Evolutionary conservation across 2,329 filamentous ascomycete genomes (phyloP), one percentile per base, ranked within the genome.

Genomic region (Paraconiothyrium sp.): DNA sequence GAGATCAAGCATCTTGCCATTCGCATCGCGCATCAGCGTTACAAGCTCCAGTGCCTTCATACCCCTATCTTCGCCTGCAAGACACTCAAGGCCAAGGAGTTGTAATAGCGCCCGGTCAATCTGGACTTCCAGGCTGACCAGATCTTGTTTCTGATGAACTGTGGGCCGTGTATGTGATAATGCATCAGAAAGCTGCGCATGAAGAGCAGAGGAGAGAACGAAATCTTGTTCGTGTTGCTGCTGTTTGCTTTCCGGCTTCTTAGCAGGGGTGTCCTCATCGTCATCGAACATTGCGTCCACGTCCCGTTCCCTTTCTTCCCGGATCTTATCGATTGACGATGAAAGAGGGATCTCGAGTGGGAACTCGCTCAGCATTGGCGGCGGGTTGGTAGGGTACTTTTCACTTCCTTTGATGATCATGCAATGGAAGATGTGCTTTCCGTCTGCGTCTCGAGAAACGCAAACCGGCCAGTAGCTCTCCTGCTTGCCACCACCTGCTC

Each of bases 401-500:
- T 99, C 95, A 39, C 91, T 92, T 65, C 95, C 95, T 81, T 99
- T 99, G 74, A 99, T 89, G 71, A 99, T 98, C 80, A 99, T 97
- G 82, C 96, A 99, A 84, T 98, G 94, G 79, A 99, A 99, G 73
- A 91, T 94, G 72, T 91, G 86, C 73, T 94, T 89, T 6, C 93
- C 92, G 1, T 97, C 92, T 0, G 93, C 94, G 73, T 91, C 86
- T 71, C 94, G 89, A 2, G 94, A 93, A 1, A 98, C 94, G 0
- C 95, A 95, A 35, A 99, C 92, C 1, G 95, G 95, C 87, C 94
- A 99, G 82, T 99, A 99, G 0, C 85, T 88, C 80, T 99, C 95
- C 66, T 91, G 87, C 78, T 97, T 97, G 60, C 90, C 89, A 30
- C 95, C 95, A 2, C 88, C 89, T 0, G 92, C 91, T 3, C 97